phyloP scores from a whole-genome alignment of 1,284 basidiomycete genomes.

The Sporisorium sorghi region DNA sequence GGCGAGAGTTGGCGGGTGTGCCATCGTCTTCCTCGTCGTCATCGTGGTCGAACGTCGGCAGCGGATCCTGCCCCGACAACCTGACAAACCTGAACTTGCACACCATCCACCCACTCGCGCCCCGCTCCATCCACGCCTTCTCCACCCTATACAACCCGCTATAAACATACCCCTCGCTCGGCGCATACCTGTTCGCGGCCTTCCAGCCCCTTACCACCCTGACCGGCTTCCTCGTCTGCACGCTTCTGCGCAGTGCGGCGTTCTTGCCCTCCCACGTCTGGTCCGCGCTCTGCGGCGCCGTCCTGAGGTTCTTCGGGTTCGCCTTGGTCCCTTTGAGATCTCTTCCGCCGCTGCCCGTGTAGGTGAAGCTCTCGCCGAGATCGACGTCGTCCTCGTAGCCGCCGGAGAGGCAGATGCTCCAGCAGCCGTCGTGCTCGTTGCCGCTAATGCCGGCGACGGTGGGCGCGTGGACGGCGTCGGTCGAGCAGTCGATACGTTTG shows the following conservation, averaged over 20 bases:
- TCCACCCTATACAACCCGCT: slow-evolving; percentile 83
- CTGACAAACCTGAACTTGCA: slow-evolving; percentile 40
- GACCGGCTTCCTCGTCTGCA: slow-evolving; percentile 79
- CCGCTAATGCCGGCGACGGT: slow-evolving; percentile 82
- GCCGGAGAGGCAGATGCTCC: slow-evolving; percentile 82
- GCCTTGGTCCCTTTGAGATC: slow-evolving; percentile 82
- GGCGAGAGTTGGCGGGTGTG: no score
- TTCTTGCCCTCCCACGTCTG: slow-evolving; percentile 83
- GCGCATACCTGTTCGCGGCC: slow-evolving; percentile 71
- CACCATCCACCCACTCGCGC: slow-evolving; percentile 39
- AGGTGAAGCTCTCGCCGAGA: slow-evolving; percentile 81
- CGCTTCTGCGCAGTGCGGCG: slow-evolving; percentile 76
- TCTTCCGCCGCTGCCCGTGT: slow-evolving; percentile 75
- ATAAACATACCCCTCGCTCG: slow-evolving; percentile 77
- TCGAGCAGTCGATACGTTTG: slow-evolving; percentile 49
- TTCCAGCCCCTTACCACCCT: slow-evolving; percentile 86
- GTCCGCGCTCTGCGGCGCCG: slow-evolving; percentile 82
- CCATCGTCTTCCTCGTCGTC: neutral
- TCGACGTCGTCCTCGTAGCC: slow-evolving; percentile 85
- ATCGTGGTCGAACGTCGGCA: slow-evolving; percentile 40
- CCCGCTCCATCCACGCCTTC: slow-evolving; percentile 49
- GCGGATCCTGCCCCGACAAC: slow-evolving; percentile 22
- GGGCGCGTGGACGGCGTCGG: slow-evolving; percentile 71
- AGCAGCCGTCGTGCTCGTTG: slow-evolving; percentile 76
- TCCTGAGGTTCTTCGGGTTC: slow-evolving; percentile 81